phyloP scores from a whole-genome alignment of 805 yeast species.

The Lachancea waltii region DNA sequence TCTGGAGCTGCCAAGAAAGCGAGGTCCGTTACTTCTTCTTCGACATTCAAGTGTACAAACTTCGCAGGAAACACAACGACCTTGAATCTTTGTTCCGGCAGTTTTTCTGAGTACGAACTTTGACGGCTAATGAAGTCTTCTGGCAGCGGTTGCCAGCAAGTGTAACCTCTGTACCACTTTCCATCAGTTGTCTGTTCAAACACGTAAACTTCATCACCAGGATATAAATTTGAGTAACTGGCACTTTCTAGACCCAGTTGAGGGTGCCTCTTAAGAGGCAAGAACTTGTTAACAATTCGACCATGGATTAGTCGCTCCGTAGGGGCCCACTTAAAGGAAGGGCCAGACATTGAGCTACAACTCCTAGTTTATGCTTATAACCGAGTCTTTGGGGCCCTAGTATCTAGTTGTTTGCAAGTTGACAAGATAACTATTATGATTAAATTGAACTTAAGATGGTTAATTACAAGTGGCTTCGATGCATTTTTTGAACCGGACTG shows the following conservation, averaged over 20 bases:
- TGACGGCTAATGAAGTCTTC: slow-evolving; percentile 55
- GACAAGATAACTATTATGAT: no score
- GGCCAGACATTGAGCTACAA: slow-evolving; percentile 4
- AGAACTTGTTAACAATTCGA: slow-evolving; percentile 37
- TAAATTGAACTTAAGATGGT: no score
- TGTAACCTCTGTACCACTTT: slow-evolving; percentile 78
- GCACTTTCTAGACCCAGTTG: slow-evolving; percentile 28
- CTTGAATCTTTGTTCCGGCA: slow-evolving; percentile 49
- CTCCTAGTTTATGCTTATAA: no score
- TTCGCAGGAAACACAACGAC: slow-evolving; percentile 58
- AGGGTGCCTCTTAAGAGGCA: slow-evolving; percentile 39
- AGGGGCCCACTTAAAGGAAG: slow-evolving; percentile 38
- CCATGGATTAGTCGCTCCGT: slow-evolving; percentile 41
- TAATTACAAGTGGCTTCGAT: not conserved
- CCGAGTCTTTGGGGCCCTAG: no score
- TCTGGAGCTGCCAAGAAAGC: slow-evolving; percentile 30
- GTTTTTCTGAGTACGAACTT: slow-evolving; percentile 48
- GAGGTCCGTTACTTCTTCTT: slow-evolving; percentile 36
- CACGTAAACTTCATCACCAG: slow-evolving; percentile 72
- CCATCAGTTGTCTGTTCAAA: slow-evolving; percentile 52
- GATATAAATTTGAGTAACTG: slow-evolving; percentile 49
- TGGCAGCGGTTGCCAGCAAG: slow-evolving; percentile 61
- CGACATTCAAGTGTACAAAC: slow-evolving; percentile 42
- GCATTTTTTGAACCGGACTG: not conserved
- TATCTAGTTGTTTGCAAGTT: no score